Evolutionary conservation across 2,329 filamentous ascomycete species (phyloP).

Genomic region (Claviceps sp.): DNA sequence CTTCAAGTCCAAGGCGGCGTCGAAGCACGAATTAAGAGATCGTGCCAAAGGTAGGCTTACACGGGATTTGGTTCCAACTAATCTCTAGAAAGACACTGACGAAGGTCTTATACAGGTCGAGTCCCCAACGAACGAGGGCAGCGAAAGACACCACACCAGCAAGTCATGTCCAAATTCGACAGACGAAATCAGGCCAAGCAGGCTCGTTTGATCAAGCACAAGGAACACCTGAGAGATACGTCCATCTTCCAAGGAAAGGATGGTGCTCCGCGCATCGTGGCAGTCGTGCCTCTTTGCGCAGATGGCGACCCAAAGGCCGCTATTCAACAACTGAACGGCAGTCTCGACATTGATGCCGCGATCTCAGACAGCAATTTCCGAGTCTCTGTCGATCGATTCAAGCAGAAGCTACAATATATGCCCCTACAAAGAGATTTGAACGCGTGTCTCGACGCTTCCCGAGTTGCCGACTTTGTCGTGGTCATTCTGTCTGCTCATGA

Average conservation of each 20-base stretch:
- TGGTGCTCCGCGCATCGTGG: slow-evolving; percentile 77
- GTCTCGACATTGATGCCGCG: slow-evolving; percentile 63
- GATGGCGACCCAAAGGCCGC: slow-evolving; percentile 56
- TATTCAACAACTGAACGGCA: slow-evolving; percentile 58
- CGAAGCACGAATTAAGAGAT: slow-evolving; percentile 77
- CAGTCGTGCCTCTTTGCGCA: slow-evolving; percentile 69
- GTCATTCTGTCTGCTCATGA: slow-evolving; percentile 70
- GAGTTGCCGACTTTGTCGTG: slow-evolving; percentile 82
- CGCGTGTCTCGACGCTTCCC: slow-evolving; percentile 70
- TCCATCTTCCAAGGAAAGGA: slow-evolving; percentile 77
- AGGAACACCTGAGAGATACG: slow-evolving; percentile 65
- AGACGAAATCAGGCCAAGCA: slow-evolving; percentile 91
- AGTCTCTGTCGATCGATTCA: slow-evolving; percentile 76
- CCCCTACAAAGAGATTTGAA: slow-evolving; percentile 60
- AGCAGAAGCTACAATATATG: slow-evolving; percentile 84
- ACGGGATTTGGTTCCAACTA: background rate
- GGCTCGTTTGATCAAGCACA: slow-evolving; percentile 68
- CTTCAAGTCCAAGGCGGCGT: slow-evolving; percentile 85
- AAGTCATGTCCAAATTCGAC: slow-evolving; percentile 95
- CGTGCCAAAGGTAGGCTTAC: slow-evolving; percentile 56
- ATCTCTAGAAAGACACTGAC: background rate
- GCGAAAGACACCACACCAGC: slow-evolving; percentile 84
- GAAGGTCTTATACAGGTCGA: slow-evolving; percentile 46
- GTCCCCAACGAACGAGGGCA: slow-evolving; percentile 57
- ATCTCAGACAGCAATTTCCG: slow-evolving; percentile 45